These are phyloP conservation scores for Wallacemonas sp. DNA, from an alignment of 208 protist genomes.

Conservation along the genomic window DNA sequence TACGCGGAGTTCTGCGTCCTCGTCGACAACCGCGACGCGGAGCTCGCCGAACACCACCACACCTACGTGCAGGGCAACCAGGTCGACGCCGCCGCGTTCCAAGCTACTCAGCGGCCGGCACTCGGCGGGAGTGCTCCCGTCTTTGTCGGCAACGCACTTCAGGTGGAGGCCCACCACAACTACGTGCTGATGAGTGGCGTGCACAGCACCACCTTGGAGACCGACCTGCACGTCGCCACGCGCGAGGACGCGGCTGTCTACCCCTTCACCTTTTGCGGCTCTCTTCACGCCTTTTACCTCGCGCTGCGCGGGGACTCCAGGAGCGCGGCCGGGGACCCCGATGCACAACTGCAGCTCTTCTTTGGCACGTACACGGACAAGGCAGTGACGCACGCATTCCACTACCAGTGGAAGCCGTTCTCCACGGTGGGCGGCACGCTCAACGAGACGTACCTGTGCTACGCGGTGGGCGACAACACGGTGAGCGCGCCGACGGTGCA, in stretches of 20 bases:
- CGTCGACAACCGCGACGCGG: constrained; percentile 21
- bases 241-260: constrained; percentile 31
- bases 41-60: constrained; percentile 17
- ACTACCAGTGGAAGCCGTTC: constrained; percentile 73
- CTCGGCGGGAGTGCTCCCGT: too few species aligned
- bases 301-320: constrained; percentile 48
- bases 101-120: too few species aligned
- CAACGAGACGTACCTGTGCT: constrained; percentile 69
- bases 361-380: constrained; percentile 49
- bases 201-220: constrained; percentile 53
- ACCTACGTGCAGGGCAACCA: constrained; percentile 57
- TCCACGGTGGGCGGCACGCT: constrained; percentile 44
- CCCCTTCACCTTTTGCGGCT: constrained; percentile 64
- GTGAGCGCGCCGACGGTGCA: constrained; percentile 31
- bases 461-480: constrained; percentile 38
- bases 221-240: constrained; percentile 43
- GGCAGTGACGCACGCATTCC: constrained; percentile 31
- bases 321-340: constrained; percentile 56
- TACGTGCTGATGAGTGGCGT: constrained; percentile 62
- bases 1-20: constrained; percentile 73
- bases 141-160: constrained; percentile 27
- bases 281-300: constrained; percentile 68
- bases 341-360: constrained; percentile 76
- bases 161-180: constrained; percentile 36
- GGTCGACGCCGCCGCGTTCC: constrained; percentile 38